Base-by-base conservation (phyloP, 2,329 filamentous ascomycete species). In the Lomentospora prolificans region DNA sequence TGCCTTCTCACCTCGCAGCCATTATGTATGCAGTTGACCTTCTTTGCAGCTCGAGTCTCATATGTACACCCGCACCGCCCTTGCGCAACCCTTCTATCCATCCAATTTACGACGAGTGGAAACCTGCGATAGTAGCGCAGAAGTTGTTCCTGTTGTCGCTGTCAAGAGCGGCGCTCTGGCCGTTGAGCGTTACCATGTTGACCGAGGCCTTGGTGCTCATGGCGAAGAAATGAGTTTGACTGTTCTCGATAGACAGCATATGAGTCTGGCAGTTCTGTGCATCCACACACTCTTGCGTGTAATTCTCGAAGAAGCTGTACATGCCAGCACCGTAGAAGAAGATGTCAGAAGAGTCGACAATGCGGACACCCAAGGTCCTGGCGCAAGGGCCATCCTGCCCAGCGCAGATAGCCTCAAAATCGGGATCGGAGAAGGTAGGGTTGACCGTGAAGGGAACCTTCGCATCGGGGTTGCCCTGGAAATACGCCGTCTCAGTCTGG, bases 401-500 rank as follows among this genome's bases (percentile, higher is more conserved):
- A 19, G 71, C 74, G 71, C 85, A 88, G 50, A 73, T 72, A 2
- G 72, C 63, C 17, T 64, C 71, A 66, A 94, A 96, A 62, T 84
- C 78, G 0, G 90, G 87, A 66, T 92, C 88, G 50, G 69, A 69
- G 63, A 77, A 87, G 5, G 71, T 70, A 17, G 76, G 60, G 63
- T 85, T 81, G 60, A 75, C 70, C 0, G 73, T 73, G 69, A 87
- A 90, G 39, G 85, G 87, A 8, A 80, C 75, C 8, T 80, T 76
- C 2, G 89, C 81, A 61, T 86, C 79, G 3, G 90, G 89, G 73
- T 92, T 91, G 67, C 86, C 81, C 72, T 95, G 89, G 78, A 86
- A 90, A 75, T 89, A 90, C 30, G 90, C 87, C 4, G 90, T 96
- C 73, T 96, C 92, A 3, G 88, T 89, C 73, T 96, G 91, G 64